These are phyloP conservation scores for Amylocystis lapponica DNA, from an alignment of 768 basidiomycete genomes.

Conservation along the genomic window DNA sequence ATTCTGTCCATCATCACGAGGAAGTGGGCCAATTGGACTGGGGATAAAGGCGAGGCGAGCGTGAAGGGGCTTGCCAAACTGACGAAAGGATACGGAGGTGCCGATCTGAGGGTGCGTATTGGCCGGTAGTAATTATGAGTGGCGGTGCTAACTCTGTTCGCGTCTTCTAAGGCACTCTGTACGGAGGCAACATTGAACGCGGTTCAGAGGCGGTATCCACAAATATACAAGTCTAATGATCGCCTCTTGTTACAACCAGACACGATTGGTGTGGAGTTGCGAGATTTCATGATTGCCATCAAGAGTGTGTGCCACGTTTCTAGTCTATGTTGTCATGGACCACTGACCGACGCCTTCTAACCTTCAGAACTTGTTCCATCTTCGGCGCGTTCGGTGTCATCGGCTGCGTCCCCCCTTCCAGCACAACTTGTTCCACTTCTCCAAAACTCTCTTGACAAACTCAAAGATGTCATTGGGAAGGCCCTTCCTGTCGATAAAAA, in stretches of 20 bases:
- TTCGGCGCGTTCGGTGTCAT: constrained; percentile 85
- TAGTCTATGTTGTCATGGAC: background rate
- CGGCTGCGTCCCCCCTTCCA: constrained; percentile 81
- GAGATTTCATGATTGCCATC: constrained; percentile 96
- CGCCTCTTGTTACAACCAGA: constrained; percentile 80
- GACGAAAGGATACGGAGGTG: constrained; percentile 97
- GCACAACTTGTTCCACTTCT: constrained; percentile 79
- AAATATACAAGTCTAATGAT: constrained; percentile 91
- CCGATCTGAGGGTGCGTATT: constrained; percentile 79
- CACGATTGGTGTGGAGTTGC: constrained; percentile 73
- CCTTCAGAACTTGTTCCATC: constrained; percentile 84
- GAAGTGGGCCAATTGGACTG: constrained; percentile 83
- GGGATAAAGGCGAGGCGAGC: constrained; percentile 40
- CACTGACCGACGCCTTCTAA: background rate
- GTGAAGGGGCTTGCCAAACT: constrained; percentile 71
- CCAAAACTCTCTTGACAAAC: constrained; percentile 56
- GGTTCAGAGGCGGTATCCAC: constrained; percentile 92
- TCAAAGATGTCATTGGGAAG: constrained; percentile 65
- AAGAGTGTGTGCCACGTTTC: constrained; percentile 61
- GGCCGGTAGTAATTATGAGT: too few species aligned
- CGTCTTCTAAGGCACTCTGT: constrained; percentile 67
- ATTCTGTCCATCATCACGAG: constrained; percentile 88
- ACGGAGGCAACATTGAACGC: constrained; percentile 97
- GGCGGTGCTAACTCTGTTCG: background rate
- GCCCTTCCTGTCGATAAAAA: constrained; percentile 80